These are phyloP conservation scores for Plasmodium cynomolgi DNA, from an alignment of 169 alveolate genomes.

Conservation along the genomic window DNA sequence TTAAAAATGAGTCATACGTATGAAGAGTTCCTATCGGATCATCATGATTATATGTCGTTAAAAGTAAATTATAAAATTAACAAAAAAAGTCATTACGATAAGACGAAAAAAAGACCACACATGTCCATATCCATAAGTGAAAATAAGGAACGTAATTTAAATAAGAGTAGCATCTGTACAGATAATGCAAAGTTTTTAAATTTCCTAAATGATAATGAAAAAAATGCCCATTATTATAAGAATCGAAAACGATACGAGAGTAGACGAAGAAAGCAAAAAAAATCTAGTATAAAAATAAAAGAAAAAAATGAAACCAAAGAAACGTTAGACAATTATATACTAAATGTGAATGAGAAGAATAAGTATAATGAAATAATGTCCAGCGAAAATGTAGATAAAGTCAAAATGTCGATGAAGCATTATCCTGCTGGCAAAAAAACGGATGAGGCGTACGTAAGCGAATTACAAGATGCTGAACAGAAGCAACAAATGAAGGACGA, in stretches of 20 bases:
- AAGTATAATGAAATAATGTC: slow-evolving; percentile 12
- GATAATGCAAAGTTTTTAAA: slow-evolving; percentile 59
- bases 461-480: slow-evolving; percentile 12
- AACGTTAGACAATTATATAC: slow-evolving; percentile 32
- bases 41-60: slow-evolving; percentile 38
- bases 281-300: slow-evolving; percentile 30
- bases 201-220: slow-evolving; percentile 46
- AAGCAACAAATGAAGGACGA: not conserved
- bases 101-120: slow-evolving; percentile 23
- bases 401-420: not conserved
- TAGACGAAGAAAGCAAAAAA: slow-evolving; percentile 7
- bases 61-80: slow-evolving; percentile 70
- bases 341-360: slow-evolving; percentile 40
- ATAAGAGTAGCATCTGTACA: slow-evolving; percentile 67
- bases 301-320: slow-evolving; percentile 16
- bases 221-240: slow-evolving; percentile 14
- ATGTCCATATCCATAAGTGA: slow-evolving; percentile 22
- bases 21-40: slow-evolving; percentile 44
- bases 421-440: not conserved
- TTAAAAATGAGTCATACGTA: slow-evolving; percentile 22
- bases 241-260: slow-evolving; percentile 31
- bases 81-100: slow-evolving; percentile 65
- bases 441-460: not conserved
- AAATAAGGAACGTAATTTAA: slow-evolving; percentile 10
- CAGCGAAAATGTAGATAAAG: slow-evolving; percentile 38